Conservation (phyloP, 2,329 filamentous ascomycete genomes). For the Botryotinia calthae region DNA sequence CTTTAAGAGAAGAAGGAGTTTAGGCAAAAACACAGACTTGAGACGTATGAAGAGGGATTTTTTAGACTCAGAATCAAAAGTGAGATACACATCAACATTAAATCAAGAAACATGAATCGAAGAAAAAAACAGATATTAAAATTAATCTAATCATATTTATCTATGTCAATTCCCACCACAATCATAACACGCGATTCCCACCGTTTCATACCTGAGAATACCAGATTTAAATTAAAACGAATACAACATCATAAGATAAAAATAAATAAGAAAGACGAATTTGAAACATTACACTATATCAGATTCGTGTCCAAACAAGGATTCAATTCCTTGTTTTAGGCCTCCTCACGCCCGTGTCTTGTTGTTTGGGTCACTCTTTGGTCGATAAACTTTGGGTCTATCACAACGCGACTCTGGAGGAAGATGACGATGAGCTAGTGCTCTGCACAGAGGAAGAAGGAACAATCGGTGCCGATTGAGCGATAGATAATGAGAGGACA, state of each 20-base stretch:
- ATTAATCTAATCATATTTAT: slow-evolving; percentile 13
- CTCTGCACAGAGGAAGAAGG: neutral
- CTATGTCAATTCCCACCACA: neutral
- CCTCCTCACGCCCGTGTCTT: neutral
- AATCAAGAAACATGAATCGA: neutral
- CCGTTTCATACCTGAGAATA: neutral
- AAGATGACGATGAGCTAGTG: too few species aligned
- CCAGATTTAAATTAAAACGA: neutral
- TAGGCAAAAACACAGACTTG: neutral
- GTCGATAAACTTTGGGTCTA: neutral
- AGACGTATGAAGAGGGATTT: neutral
- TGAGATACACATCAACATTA: neutral
- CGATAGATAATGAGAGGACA: neutral
- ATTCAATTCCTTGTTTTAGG: too few species aligned
- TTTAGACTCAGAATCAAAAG: neutral
- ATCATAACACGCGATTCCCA: neutral
- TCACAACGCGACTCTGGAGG: neutral
- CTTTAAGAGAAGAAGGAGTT: neutral
- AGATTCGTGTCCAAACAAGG: neutral
- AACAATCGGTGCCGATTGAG: neutral
- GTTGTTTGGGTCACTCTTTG: neutral
- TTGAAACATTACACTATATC: neutral
- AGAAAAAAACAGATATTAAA: neutral
- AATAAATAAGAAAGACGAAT: neutral
- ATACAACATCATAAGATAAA: neutral